Evolutionary conservation across 1,139 yeast species (phyloP).

Genomic region (Magnusiomyces clavatus): DNA sequence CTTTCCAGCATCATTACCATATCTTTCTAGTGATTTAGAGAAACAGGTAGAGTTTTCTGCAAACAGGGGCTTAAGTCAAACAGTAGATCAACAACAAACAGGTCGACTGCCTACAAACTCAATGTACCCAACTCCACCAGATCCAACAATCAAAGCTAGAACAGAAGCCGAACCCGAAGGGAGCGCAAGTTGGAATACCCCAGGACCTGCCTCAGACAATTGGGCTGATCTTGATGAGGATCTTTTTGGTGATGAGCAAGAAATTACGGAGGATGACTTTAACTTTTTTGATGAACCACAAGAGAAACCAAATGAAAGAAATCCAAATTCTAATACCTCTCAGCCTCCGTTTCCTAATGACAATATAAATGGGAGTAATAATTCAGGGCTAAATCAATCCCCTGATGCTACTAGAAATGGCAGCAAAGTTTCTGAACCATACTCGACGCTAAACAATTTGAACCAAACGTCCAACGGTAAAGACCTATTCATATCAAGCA

Average conservation of each 20-base stretch:
- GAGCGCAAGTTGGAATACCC: constrained; percentile 23
- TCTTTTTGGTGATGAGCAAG: constrained; percentile 37
- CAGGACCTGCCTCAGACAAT: constrained; percentile 21
- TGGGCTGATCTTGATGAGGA: constrained; percentile 39
- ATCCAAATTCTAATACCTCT: neutral
- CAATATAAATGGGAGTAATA: too few species aligned
- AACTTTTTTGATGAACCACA: constrained; percentile 36
- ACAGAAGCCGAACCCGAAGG: constrained; percentile 15
- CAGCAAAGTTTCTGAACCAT: too few species aligned
- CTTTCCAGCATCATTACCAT: too few species aligned
- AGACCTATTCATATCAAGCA: constrained; percentile 11
- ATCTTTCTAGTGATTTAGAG: too few species aligned
- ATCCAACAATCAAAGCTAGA: constrained; percentile 24
- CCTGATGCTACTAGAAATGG: too few species aligned
- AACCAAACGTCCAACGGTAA: too few species aligned
- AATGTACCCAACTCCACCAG: constrained; percentile 35
- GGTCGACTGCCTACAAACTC: neutral
- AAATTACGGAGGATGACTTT: constrained; percentile 37
- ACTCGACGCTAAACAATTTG: too few species aligned
- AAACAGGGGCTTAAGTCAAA: constrained; percentile 4
- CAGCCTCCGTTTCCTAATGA: too few species aligned
- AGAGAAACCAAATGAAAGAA: constrained; percentile 1
- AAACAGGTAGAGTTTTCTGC: too few species aligned
- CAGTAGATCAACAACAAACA: constrained; percentile 3
- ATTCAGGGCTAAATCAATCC: too few species aligned